Evolutionary conservation across 2,329 filamentous ascomycete species (phyloP).

Genomic region (Piedraia hortae): DNA sequence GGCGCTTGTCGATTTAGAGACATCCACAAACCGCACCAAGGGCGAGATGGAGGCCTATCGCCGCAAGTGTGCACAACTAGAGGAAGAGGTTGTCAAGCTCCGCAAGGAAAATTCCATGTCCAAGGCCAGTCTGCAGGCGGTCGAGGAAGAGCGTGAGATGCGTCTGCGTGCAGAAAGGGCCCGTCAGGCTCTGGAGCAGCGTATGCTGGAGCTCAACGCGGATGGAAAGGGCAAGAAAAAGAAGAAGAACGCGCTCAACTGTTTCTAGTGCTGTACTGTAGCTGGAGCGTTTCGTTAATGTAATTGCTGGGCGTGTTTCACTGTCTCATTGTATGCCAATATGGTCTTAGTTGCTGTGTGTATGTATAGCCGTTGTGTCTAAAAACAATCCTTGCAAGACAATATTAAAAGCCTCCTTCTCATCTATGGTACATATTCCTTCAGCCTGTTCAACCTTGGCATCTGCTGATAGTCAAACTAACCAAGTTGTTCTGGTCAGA

Average conservation of each 20-base stretch:
- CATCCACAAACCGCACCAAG: conserved; percentile 76
- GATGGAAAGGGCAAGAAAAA: conserved; percentile 71
- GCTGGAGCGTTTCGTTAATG: too few relatives aligned
- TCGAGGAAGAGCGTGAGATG: conserved; percentile 91
- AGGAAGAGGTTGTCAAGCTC: conserved; percentile 39
- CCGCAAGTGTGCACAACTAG: conserved; percentile 53
- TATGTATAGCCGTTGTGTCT: too few relatives aligned
- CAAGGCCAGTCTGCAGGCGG: conserved; percentile 49
- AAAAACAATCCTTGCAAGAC: too few relatives aligned
- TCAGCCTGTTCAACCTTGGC: too few relatives aligned
- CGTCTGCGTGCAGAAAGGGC: conserved; percentile 73
- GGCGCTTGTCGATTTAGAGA: conserved; percentile 77
- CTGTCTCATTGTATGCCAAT: too few relatives aligned
- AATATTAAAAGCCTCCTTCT: too few relatives aligned
- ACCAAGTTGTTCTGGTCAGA: too few relatives aligned
- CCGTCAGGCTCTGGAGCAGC: conserved; percentile 66
- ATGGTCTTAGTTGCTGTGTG: too few relatives aligned
- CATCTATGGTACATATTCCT: too few relatives aligned
- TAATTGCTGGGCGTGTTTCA: too few relatives aligned
- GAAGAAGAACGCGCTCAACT: conserved; percentile 94
- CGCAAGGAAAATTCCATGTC: conserved; percentile 29
- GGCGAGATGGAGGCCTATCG: conserved; percentile 72
- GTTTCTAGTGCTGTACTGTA: too few relatives aligned
- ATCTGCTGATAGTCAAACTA: too few relatives aligned
- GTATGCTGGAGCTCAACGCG: conserved; percentile 48